Evolutionary conservation across 495 filamentous ascomycete genomes (phyloP).

Genomic region (Acidomyces sp.): DNA sequence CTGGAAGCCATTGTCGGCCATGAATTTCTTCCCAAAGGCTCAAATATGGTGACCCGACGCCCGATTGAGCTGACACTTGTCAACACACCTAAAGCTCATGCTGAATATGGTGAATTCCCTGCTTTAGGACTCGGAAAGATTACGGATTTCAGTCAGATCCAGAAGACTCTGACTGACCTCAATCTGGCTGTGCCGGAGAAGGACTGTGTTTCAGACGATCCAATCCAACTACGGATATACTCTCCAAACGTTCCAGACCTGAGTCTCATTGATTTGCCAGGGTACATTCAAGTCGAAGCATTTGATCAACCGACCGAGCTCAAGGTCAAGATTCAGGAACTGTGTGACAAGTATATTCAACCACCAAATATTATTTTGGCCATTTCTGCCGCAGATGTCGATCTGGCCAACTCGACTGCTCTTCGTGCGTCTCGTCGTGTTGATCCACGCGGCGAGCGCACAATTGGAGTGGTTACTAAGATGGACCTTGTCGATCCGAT

Average conservation of each 20-base stretch:
- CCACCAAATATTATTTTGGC: slow-evolving; percentile 91
- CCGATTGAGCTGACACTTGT: slow-evolving; percentile 95
- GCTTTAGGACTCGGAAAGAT: slow-evolving; percentile 81
- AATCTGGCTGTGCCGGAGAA: slow-evolving; percentile 83
- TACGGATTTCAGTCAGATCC: slow-evolving; percentile 84
- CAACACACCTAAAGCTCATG: slow-evolving; percentile 81
- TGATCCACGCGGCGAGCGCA: slow-evolving; percentile 87
- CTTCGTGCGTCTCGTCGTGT: slow-evolving; percentile 80
- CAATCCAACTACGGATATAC: slow-evolving; percentile 88
- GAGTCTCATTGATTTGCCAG: slow-evolving; percentile 89
- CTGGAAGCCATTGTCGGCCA: slow-evolving; percentile 95
- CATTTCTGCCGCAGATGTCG: slow-evolving; percentile 94
- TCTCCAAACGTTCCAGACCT: slow-evolving; percentile 93
- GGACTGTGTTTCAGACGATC: slow-evolving; percentile 90
- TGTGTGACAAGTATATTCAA: slow-evolving; percentile 98
- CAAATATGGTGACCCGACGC: slow-evolving; percentile 94
- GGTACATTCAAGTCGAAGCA: slow-evolving; percentile 91
- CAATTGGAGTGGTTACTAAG: slow-evolving; percentile 96
- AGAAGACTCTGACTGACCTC: slow-evolving; percentile 84
- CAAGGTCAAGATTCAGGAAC: slow-evolving; percentile 88
- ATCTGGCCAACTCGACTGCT: slow-evolving; percentile 91
- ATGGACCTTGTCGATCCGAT: slow-evolving; percentile 91
- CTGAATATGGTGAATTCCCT: slow-evolving; percentile 93
- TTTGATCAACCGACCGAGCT: slow-evolving; percentile 81
- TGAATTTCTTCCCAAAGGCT: slow-evolving; percentile 93